Base-by-base conservation (phyloP, 176 grass and related monocot genomes). In the Saccharum spontaneum region DNA sequence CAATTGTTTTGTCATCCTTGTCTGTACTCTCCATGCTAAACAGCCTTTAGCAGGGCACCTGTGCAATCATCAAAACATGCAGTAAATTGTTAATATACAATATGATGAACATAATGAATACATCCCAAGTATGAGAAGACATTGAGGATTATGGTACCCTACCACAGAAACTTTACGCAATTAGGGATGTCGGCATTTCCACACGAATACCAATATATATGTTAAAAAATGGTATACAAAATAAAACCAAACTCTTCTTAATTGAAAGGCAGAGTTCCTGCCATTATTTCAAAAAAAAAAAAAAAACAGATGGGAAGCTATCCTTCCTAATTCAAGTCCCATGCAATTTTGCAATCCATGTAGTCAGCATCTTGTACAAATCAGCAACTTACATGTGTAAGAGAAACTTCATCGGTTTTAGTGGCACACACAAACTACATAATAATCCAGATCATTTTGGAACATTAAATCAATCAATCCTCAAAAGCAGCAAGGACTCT, bases 11-110 rank as follows among this genome's bases (percentile, higher is more conserved):
- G 23, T 65, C 78, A 26, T 87, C 80, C 17, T 87, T 83, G 38
- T 86, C 73, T 64, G 66, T 78, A 41, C 81, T 89, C n/a, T 76
- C 94, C 91, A 96, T 89, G 79, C 37, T 1, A 28, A 82, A 82
- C 3, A 73, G 15, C 28, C 4, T 67, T 83, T 15, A 72, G 15
- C 6, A 1, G 67, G 28, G 72, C 66, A 67, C 66, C 54, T 86
- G 54, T 55, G 37, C 50, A 61, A 45, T 24, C 31, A 80, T 39
- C 28, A 81, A 74, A 10, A 43, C 24, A 90, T 77, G 4, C 16
- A 86, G 6, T 46, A 14, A 15, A 65, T 34, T 59, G 10, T 73
- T 59, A 74, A 73, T 73, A 54, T 11, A 55, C 10, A 12, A 63
- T 71, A 45, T 17, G 70, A 33, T 16, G 6, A 33, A 39, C 16